phyloP scores from a whole-genome alignment of 257 asterid species.

The Plectranthus barbatus region DNA sequence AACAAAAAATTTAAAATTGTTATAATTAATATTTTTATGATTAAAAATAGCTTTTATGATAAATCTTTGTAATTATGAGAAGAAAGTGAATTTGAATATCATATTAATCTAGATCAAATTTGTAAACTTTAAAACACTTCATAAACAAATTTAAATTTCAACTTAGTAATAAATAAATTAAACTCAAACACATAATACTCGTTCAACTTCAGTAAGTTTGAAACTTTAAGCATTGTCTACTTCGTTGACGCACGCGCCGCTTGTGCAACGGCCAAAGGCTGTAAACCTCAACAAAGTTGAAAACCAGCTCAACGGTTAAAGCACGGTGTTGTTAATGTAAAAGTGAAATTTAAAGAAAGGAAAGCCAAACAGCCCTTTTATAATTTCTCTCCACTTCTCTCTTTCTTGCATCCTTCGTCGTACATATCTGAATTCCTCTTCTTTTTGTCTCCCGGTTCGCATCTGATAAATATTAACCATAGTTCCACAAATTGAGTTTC shows the following conservation, averaged over 20 bases:
- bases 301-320: conserved; percentile 19
- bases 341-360: background rate
- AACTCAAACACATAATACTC: too few species aligned
- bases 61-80: too few species aligned
- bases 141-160: too few species aligned
- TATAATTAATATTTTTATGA: too few species aligned
- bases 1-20: too few species aligned
- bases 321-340: conserved; percentile 14
- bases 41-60: too few species aligned
- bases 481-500: conserved; percentile 1
- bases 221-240: too few species aligned
- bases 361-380: conserved; percentile 26
- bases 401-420: conserved; percentile 15
- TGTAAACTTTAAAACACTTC: too few species aligned
- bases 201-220: too few species aligned
- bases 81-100: too few species aligned
- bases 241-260: conserved; percentile 29
- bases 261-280: background rate
- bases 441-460: conserved; percentile 15
- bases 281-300: background rate
- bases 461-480: conserved; percentile 2
- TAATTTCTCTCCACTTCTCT: conserved; percentile 15
- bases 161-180: too few species aligned
- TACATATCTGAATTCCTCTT: conserved; percentile 28
- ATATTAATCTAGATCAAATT: too few species aligned